Base-by-base conservation (phyloP, 495 filamentous ascomycete species). In the Xylaria sp. region DNA sequence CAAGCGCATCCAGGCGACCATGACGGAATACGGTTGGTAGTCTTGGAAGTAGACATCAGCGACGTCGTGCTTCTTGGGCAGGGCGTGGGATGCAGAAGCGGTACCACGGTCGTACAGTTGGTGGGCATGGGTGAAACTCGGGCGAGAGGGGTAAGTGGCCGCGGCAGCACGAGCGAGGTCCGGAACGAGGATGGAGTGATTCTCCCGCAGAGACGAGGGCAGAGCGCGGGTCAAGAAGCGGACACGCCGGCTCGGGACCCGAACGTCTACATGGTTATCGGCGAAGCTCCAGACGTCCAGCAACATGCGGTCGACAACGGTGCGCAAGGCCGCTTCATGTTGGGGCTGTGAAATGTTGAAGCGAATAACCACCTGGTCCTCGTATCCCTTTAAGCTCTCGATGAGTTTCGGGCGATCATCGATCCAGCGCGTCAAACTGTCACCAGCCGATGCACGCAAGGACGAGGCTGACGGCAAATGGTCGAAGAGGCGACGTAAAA, bases 231-330 rank as follows among this genome's bases (percentile, higher is more conserved):
- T 87, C 37, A 99, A 84, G n/a, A 92, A 90, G 8, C 90, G 86
- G 5, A 97, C 90, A 68, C 95, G 90, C 73, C 92, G 90, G 77
- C 93, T 88, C 41, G 91, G 83, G 35, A 98, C 78, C 43, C 94
- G 86, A 40, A 98, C 91, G 80, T 99, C 96, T n/a, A 95, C 93
- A 84, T 90, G 95, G 52, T 93, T 85, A 8, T 90, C 84, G 4
- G 90, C 93, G 63, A 93, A 93, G 21, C 91, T 90, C 96, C 96
- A 99, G 4, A 97, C 89, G 78, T 99, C 96, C 9, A 98, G 81
- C 71, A 94, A 89, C 40, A 98, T 86, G 48, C 90, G 88, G 57
- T 92, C 87, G 11, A 91, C 83, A 19, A 93, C 96, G 68, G 91
- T 85, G 14, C 90, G 88, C 69, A 99, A 82, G 3, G 91, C 90